Conservation (phyloP, 1,284 basidiomycete species). For the Boletus calvinii region DNA sequence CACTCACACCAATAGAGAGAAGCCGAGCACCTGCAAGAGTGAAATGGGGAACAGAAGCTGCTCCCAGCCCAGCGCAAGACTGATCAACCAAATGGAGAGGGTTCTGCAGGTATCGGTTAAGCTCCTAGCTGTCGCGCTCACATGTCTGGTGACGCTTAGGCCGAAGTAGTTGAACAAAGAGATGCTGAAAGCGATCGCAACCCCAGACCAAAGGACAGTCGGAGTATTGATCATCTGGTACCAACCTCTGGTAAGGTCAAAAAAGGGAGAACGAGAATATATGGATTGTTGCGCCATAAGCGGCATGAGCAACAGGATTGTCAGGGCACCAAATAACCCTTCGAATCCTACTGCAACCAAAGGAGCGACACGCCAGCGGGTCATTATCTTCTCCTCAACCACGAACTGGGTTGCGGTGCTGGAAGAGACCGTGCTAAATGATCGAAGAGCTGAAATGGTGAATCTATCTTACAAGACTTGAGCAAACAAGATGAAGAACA, state of each 20-base stretch:
- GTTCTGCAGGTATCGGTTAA: conserved; percentile 97
- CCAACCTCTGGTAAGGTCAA: conserved; percentile 91
- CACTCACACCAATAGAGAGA: conserved; percentile 82
- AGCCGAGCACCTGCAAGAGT: conserved; percentile 85
- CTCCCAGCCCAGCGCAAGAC: conserved; percentile 92
- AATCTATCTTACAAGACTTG: conserved; percentile 82
- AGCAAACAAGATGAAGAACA: conserved; percentile 93
- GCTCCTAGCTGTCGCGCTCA: conserved; percentile 86
- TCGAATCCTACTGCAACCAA: conserved; percentile 93
- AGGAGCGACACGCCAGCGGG: conserved; percentile 85
- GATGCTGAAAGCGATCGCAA: conserved; percentile 83
- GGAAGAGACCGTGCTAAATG: conserved; percentile 21
- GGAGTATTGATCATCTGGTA: conserved; percentile 83
- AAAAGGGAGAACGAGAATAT: conserved; percentile 69
- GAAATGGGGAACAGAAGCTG: conserved; percentile 80
- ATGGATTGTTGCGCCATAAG: conserved; percentile 62
- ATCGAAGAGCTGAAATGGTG: conserved; percentile 11
- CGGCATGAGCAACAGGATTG: conserved; percentile 74
- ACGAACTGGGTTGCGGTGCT: conserved; percentile 92
- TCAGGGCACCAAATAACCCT: conserved; percentile 86
- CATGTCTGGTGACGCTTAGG: conserved; percentile 86
- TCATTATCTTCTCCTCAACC: conserved; percentile 86
- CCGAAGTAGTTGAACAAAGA: conserved; percentile 97
- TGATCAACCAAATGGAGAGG: conserved; percentile 88
- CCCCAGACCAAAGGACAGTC: conserved; percentile 71